These are phyloP conservation scores for Tilletia setariae DNA, from an alignment of 1,284 basidiomycete species.

Conservation along the genomic window DNA sequence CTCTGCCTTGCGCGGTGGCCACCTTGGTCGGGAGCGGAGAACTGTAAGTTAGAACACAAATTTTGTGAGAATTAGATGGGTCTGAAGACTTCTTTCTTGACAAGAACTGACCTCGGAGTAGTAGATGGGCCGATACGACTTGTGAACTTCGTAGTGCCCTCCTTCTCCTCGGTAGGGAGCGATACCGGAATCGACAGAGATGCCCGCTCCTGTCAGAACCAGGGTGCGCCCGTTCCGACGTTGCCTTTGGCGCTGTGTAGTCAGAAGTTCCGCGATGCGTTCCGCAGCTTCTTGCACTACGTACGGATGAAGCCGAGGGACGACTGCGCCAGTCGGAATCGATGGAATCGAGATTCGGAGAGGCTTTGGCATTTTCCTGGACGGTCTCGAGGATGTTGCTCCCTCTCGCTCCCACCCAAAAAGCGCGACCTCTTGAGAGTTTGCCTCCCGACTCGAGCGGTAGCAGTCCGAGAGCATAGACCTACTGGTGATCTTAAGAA, in stretches of 20 bases:
- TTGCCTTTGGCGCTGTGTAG: slow-evolving; percentile 29
- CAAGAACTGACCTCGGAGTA: slow-evolving; percentile 40
- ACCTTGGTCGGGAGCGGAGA: slow-evolving; percentile 31
- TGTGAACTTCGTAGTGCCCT: slow-evolving; percentile 48
- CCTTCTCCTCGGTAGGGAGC: slow-evolving; percentile 50
- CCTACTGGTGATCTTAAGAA: too few relatives aligned
- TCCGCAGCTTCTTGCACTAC: slow-evolving; percentile 32
- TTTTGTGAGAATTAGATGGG: not conserved
- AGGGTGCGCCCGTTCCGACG: slow-evolving; percentile 17
- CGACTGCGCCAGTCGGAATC: slow-evolving; percentile 34
- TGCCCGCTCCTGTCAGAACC: slow-evolving; percentile 40
- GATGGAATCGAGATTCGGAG: slow-evolving; percentile 52
- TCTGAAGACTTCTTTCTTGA: not conserved
- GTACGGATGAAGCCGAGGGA: slow-evolving; percentile 26
- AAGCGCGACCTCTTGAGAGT: too few relatives aligned
- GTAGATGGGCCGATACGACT: slow-evolving; percentile 52
- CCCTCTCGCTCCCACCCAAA: too few relatives aligned
- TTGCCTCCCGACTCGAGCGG: too few relatives aligned
- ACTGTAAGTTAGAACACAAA: slow-evolving; percentile 18
- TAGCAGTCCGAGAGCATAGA: too few relatives aligned
- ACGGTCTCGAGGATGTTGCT: not conserved
- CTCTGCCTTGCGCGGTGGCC: slow-evolving; percentile 39
- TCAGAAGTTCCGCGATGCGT: slow-evolving; percentile 33
- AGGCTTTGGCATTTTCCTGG: not conserved
- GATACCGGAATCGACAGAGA: slow-evolving; percentile 52